Evolutionary conservation across 176 grass and related monocot genomes (phyloP), one percentile per base, ranked within the genome.

Genomic region (Rhynchospora tenuis): DNA sequence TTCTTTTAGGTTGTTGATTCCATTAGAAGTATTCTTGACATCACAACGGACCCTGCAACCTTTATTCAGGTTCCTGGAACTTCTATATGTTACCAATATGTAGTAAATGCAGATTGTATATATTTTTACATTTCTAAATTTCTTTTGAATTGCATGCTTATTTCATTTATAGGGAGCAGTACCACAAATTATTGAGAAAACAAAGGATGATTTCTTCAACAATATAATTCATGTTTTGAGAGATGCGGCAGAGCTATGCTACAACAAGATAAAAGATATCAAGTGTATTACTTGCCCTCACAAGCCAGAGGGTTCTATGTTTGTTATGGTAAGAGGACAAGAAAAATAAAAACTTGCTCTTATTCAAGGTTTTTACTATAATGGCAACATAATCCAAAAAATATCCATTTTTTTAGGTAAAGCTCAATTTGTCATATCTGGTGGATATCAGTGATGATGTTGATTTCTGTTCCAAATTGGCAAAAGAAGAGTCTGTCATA

Each of bases 251-350:
- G 93, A 90, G 17, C 87, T 88, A 87, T 94, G 93, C 46, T 94
- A 83, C 42, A 55, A 74, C 56, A 83, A 85, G 74, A 86, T 92
- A 67, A 83, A 88, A 0, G 93, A 94, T 75, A 90, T 92, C 51
- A 84, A 83, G 12, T 92, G 88, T 60, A 88, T 94, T 78, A 86
- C 86, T 38, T 94, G 93, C 48, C 90, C 90, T 19, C 50, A 85
- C 61, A 94, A 89, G 72, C 93, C 90, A 50, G 93, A 94, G 78
- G 93, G 88, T 2, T 90, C 88, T 20, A 92, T 94, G 90, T 94
- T 90, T 89, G 73, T 88, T 78, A 86, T 92, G 93, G 93, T 94
- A 72, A 90, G 87, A 29, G 42, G 28, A 38, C 38, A 38, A 38
- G 33, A 38, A 38, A 2, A 38, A 38, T 38, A 2, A 38, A 38